Conservation (phyloP, 2,329 filamentous ascomycete species). For the Alternaria sp. region DNA sequence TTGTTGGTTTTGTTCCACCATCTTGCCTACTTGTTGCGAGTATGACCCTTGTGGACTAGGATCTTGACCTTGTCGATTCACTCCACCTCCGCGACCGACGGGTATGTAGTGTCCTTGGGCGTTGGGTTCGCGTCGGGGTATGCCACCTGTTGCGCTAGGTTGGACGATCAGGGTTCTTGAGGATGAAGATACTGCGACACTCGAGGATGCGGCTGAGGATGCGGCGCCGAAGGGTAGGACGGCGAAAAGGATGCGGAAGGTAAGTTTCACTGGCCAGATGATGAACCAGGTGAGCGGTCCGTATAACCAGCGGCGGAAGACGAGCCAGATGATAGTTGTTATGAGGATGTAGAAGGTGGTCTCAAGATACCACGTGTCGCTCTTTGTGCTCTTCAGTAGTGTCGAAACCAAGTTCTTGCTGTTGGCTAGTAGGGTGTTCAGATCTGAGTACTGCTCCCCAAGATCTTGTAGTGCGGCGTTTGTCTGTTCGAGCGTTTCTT, state of each 20-base stretch:
- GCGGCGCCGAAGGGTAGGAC: conserved; percentile 60
- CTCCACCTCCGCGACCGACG: conserved; percentile 59
- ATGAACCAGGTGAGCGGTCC: conserved; percentile 90
- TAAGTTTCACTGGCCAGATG: conserved; percentile 76
- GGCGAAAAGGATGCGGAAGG: conserved; percentile 65
- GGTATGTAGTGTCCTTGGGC: conserved; percentile 48
- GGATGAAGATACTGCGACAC: conserved; percentile 17
- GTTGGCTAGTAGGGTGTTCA: conserved; percentile 77
- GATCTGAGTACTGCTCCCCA: conserved; percentile 77
- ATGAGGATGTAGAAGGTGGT: conserved; percentile 84
- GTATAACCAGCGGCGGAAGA: conserved; percentile 85
- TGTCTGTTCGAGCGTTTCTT: conserved; percentile 84
- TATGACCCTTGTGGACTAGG: conserved; percentile 44
- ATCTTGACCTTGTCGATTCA: conserved; percentile 51
- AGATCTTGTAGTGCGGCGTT: conserved; percentile 82
- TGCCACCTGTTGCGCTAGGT: conserved; percentile 51
- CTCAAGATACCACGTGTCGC: conserved; percentile 96
- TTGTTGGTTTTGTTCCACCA: conserved; percentile 31
- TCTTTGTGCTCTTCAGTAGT: conserved; percentile 86
- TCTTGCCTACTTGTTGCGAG: conserved; percentile 41
- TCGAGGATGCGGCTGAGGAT: conserved; percentile 28
- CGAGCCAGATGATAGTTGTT: conserved; percentile 79
- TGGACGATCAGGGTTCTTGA: conserved; percentile 52
- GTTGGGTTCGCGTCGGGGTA: conserved; percentile 39
- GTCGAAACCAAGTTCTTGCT: conserved; percentile 78